Percentiles rank a stretch among this genome's conserved stretches.
phyloP scores from a whole-genome alignment of 2,329 filamentous ascomycete species.

The Talaromyces sp. region DNA sequence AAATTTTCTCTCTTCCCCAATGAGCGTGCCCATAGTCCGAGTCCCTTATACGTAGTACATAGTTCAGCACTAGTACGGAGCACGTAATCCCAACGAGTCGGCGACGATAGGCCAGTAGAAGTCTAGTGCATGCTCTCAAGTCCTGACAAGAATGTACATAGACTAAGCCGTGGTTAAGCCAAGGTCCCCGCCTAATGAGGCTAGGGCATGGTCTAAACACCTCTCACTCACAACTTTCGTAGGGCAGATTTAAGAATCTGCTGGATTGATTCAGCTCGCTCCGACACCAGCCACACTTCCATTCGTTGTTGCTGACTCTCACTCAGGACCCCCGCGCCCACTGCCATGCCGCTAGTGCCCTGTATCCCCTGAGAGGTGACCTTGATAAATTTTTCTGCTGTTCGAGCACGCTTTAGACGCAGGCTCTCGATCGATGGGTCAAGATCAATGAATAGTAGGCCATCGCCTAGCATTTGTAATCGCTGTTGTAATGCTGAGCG shows the following conservation, averaged over 20 bases:
- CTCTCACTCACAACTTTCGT: conserved; percentile 10
- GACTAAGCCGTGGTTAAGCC: background rate
- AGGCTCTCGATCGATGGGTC: conserved; percentile 33
- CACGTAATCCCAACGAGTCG: no score
- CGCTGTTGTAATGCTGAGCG: conserved; percentile 22
- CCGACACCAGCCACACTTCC: conserved; percentile 32
- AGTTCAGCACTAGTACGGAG: background rate
- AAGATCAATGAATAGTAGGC: conserved; percentile 30
- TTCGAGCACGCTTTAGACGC: conserved; percentile 35
- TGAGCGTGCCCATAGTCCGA: conserved; percentile 6
- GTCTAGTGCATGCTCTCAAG: background rate
- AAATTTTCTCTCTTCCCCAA: background rate
- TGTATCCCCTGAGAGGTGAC: conserved; percentile 21
- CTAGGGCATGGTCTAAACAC: background rate
- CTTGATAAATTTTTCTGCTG: conserved; percentile 29
- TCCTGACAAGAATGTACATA: no score
- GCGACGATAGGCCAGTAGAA: background rate
- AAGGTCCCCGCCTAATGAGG: background rate
- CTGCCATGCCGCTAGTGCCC: background rate
- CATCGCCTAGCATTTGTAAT: conserved; percentile 25
- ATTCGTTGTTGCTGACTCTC: conserved; percentile 22
- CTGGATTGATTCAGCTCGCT: conserved; percentile 37
- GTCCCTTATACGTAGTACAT: conserved; percentile 7
- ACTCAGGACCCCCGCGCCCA: conserved; percentile 15
- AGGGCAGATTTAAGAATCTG: conserved; percentile 31